Base-by-base conservation (phyloP, 306 rosid species). In the Citrullus colocynthis region DNA sequence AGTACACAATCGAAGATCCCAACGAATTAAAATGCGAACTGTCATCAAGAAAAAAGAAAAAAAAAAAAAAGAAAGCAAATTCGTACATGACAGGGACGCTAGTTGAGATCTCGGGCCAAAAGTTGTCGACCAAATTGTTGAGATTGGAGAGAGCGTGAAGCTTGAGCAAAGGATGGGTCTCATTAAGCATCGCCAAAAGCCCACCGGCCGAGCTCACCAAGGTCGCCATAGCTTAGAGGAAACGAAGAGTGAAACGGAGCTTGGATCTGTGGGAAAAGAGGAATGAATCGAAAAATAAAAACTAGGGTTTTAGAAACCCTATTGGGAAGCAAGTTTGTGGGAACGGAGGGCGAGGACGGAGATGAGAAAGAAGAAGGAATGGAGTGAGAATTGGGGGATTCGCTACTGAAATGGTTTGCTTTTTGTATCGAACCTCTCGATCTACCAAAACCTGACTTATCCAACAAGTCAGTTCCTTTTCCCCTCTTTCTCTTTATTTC, bases 71-170 rank as follows among this genome's bases (percentile, higher is more conserved):
- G 65, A 75, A 74, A 79, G 42, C 78, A 42, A 78, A 76, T 30
- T 67, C 76, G 74, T 86, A 95, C 98, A 95, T 92, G 86, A 88
- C 82, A 32, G 97, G 91, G n/a, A 95, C 97, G 85, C 96, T 90
- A 20, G 97, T 90, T 52, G 98, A 95, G 93, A 95, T 95, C 97
- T 95, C 98, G 3, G 97, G 98, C 98, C 98, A 95, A 77, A 95
- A 95, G 56, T 61, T 89, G 76, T 95, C 97, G 6, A 95, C 98
- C 83, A 89, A 80, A 59, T 89, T 89, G 91, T 90, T 95, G 84
- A 95, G 97, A 85, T 90, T 92, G 21, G 92, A 88, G 65, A 95
- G 96, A 75, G 98, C 97, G 67, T 92, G 90, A 74, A 89, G 90
- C 90, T 95, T 95, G 70, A 95, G 97, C 39, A 78, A 58, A 1